These are phyloP conservation scores for Penicillium lividum DNA, from an alignment of 495 filamentous ascomycete genomes.

Conservation along the genomic window DNA sequence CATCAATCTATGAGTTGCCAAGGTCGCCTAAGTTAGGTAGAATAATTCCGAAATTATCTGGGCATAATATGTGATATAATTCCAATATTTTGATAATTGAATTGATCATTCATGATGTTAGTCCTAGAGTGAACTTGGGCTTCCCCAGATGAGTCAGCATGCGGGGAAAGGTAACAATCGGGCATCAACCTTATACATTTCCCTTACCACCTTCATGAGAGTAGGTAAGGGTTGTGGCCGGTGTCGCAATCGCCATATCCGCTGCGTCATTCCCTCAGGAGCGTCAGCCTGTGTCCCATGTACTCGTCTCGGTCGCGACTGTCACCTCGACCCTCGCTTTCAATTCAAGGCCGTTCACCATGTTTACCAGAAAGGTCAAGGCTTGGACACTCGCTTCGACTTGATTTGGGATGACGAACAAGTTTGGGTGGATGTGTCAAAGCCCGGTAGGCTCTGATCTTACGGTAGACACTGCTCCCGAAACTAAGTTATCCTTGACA, in stretches of 20 bases:
- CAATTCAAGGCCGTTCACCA: constrained; percentile 40
- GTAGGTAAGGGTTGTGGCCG: constrained; percentile 42
- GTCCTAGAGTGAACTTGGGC: background rate
- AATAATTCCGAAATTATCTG: background rate
- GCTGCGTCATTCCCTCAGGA: constrained; percentile 33
- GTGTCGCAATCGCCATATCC: constrained; percentile 45
- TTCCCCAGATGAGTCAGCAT: constrained; percentile 5
- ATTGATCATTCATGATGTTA: background rate
- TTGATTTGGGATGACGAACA: constrained; percentile 38
- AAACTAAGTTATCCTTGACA: constrained; percentile 6
- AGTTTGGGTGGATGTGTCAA: constrained; percentile 36
- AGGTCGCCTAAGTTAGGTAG: background rate
- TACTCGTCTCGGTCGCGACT: constrained; percentile 31
- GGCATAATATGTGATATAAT: background rate
- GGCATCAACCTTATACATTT: background rate
- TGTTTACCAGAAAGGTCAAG: constrained; percentile 38
- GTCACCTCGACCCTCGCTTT: constrained; percentile 40
- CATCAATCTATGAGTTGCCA: background rate
- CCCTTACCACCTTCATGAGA: constrained; percentile 28
- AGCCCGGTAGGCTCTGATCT: constrained; percentile 23
- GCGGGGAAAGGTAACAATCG: constrained; percentile 7
- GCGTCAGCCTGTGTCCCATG: constrained; percentile 37
- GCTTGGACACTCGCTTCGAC: constrained; percentile 32
- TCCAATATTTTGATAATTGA: background rate
- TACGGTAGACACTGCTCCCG: background rate